Conservation (phyloP, 129 eudicot genomes). For the Logfia minima region DNA sequence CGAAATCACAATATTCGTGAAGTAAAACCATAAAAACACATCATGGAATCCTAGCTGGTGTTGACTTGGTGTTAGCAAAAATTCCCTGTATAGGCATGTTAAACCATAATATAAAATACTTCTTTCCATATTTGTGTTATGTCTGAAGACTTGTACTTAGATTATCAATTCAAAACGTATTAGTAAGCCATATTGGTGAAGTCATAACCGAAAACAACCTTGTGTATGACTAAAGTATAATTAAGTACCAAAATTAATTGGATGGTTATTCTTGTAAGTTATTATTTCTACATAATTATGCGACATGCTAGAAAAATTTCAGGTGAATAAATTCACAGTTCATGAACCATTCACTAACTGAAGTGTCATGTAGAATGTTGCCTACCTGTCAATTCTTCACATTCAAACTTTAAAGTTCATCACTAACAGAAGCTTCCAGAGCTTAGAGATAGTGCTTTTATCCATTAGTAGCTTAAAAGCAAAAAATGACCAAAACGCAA, state of each 20-base stretch:
- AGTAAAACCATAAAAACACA: not conserved
- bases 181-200: not conserved
- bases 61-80: not conserved
- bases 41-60: not conserved
- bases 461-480: too few relatives aligned
- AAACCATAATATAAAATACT: not conserved
- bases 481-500: not conserved
- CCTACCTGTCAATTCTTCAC: not conserved
- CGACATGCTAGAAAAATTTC: not conserved
- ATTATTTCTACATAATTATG: not conserved
- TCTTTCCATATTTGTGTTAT: not conserved
- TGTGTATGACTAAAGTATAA: not conserved
- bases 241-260: not conserved
- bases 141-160: not conserved
- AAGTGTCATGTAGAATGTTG: not conserved
- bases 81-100: not conserved
- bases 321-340: slow-evolving; percentile 7
- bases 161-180: not conserved
- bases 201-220: not conserved
- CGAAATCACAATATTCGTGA: not conserved
- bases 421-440: not conserved
- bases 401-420: not conserved
- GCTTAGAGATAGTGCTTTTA: not conserved
- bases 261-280: not conserved
- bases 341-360: slow-evolving; percentile 2